A percentile compares a stretch with the other conserved stretches of the same genome.
These are phyloP conservation scores for Rhizopogon salebrosus DNA, from an alignment of 768 basidiomycete species.

Conservation along the genomic window DNA sequence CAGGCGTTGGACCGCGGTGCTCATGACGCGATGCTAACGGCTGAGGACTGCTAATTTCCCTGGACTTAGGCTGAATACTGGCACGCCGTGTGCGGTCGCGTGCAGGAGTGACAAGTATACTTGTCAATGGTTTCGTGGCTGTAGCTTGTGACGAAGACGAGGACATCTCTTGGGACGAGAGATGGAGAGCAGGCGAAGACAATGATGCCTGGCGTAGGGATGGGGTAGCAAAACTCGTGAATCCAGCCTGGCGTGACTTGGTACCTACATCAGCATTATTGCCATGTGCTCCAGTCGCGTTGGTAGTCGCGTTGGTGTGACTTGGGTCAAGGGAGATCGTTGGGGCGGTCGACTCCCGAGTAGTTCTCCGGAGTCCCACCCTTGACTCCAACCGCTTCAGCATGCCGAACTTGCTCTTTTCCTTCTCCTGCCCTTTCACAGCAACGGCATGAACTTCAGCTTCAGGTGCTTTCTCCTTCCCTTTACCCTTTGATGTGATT, in stretches of 20 bases:
- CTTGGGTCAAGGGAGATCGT: constrained; percentile 30
- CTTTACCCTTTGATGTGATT: constrained; percentile 40
- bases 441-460: constrained; percentile 24
- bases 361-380: constrained; percentile 43
- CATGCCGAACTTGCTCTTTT: constrained; percentile 41
- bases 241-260: constrained; percentile 45
- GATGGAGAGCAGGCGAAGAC: constrained; percentile 70
- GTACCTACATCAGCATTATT: constrained; percentile 31
- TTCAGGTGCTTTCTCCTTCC: constrained; percentile 30
- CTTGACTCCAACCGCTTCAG: constrained; percentile 44
- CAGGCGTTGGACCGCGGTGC: constrained; percentile 18
- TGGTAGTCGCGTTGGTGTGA: constrained; percentile 22
- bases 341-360: constrained; percentile 35
- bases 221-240: constrained; percentile 57
- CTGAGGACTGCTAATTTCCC: constrained; percentile 37
- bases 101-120: constrained; percentile 42
- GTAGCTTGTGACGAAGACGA: constrained; percentile 48
- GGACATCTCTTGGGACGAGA: constrained; percentile 51
- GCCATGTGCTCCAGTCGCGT: constrained; percentile 10
- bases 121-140: constrained; percentile 42
- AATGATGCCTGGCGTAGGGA: constrained; percentile 66
- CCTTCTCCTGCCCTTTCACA: constrained; percentile 27
- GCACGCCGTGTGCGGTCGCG: constrained; percentile 40
- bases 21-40: constrained; percentile 31
- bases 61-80: constrained; percentile 28